Conservation (phyloP, 2,329 filamentous ascomycete species). For the Stagonosporopsis rhizophila region DNA sequence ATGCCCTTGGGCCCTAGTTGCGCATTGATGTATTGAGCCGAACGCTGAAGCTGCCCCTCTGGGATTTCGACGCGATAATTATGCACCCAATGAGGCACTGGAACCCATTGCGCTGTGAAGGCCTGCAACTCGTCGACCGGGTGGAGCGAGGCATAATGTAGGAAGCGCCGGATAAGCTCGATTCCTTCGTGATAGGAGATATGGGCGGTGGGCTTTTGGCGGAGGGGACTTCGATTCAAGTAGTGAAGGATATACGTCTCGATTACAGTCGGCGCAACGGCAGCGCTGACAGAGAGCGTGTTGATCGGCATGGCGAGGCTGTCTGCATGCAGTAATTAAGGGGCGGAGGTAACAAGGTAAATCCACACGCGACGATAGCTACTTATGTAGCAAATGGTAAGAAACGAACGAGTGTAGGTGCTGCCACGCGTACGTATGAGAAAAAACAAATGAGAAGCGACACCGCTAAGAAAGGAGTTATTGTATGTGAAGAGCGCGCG, state of each 20-base stretch:
- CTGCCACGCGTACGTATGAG: not conserved
- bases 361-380: constrained; percentile 2
- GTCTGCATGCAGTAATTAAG: constrained; percentile 3
- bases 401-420: not conserved
- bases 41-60: constrained; percentile 64
- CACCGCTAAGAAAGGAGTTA: not conserved
- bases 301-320: constrained; percentile 67
- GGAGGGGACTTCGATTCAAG: constrained; percentile 76
- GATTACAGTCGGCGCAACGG: constrained; percentile 86
- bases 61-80: constrained; percentile 73
- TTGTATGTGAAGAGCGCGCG: not conserved
- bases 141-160: constrained; percentile 83
- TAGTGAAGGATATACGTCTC: constrained; percentile 91
- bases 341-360: constrained; percentile 19
- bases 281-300: constrained; percentile 80
- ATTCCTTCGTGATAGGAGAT: constrained; percentile 95
- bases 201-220: constrained; percentile 83
- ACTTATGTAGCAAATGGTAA: not conserved
- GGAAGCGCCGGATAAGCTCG: constrained; percentile 83
- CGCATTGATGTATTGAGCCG: constrained; percentile 71
- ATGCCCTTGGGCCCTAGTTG: constrained; percentile 83
- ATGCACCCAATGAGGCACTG: constrained; percentile 85
- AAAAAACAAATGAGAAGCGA: constrained; percentile 2
- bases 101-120: constrained; percentile 92
- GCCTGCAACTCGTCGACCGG: constrained; percentile 92